These are phyloP conservation scores for Choricystis sp. DNA, from an alignment of 139 green algal species.

Conservation along the genomic window DNA sequence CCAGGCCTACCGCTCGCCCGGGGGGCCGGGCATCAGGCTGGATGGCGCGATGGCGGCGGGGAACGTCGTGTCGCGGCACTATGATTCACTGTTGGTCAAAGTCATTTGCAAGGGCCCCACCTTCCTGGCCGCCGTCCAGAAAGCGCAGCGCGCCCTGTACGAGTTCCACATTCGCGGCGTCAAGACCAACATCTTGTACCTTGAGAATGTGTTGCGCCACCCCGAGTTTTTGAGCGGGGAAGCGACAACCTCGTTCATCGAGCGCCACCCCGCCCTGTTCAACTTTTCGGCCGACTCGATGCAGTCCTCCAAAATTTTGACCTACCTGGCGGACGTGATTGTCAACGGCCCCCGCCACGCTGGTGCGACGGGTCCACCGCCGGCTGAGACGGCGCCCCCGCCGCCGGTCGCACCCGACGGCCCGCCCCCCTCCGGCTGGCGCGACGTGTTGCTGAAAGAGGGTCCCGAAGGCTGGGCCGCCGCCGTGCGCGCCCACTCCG, in stretches of 20 bases:
- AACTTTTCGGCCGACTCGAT: conserved; percentile 11
- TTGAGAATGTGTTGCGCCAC: conserved; percentile 74
- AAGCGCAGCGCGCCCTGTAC: conserved; percentile 68
- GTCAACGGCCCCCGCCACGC: conserved; percentile 76
- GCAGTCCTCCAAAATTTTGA: conserved; percentile 35
- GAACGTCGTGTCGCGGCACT: conserved; percentile 62
- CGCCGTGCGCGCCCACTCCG: conserved; percentile 57
- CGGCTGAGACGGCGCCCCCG: conserved; percentile 21
- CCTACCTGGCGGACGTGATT: conserved; percentile 65
- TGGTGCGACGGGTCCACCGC: conserved; percentile 46
- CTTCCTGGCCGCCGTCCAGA: conserved; percentile 60
- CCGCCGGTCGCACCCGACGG: conserved; percentile 19
- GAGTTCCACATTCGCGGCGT: conserved; percentile 87
- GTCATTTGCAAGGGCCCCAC: conserved; percentile 48
- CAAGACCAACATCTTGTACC: conserved; percentile 88
- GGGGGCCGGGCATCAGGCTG: conserved; percentile 73
- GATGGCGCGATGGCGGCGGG: conserved; percentile 70
- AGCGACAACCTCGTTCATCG: conserved; percentile 66
- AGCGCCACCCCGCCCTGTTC: conserved; percentile 60
- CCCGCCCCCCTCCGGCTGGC: conserved; percentile 41
- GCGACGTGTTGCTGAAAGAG: conserved; percentile 44
- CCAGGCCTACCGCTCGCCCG: conserved; percentile 56
- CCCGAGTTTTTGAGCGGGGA: conserved; percentile 62
- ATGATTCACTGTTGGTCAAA: conserved; percentile 84
- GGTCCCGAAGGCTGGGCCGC: conserved; percentile 72